phyloP scores from a whole-genome alignment of 2,329 filamentous ascomycete species.

The Cladosporium sphaerospermum region DNA sequence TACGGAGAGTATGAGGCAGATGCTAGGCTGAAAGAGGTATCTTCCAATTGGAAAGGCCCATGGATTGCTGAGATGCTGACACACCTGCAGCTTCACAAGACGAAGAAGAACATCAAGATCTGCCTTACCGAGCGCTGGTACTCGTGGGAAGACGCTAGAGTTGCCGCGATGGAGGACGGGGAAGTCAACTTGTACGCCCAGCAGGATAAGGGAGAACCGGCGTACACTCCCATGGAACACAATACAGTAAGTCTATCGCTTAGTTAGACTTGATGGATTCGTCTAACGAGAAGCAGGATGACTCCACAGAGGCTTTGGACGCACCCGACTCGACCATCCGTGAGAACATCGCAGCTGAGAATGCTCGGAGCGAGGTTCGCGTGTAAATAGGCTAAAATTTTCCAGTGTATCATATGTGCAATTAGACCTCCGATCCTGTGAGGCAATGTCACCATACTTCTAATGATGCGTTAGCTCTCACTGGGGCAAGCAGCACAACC shows the following conservation, averaged over 20 bases:
- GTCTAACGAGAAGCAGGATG: background rate
- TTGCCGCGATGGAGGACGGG: conserved; percentile 58
- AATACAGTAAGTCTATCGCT: background rate
- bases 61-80: background rate
- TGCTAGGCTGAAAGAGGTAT: conserved; percentile 60
- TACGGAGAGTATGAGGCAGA: conserved; percentile 67
- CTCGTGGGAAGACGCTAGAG: conserved; percentile 71
- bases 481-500: no score
- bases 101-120: conserved; percentile 78
- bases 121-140: conserved; percentile 82
- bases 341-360: conserved; percentile 2
- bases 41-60: conserved; percentile 20
- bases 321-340: background rate
- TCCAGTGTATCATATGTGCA: conserved; percentile 6
- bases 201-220: conserved; percentile 1
- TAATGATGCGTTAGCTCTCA: no score
- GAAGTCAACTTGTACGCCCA: conserved; percentile 53
- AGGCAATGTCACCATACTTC: no score
- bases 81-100: conserved; percentile 61
- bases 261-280: background rate
- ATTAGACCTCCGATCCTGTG: background rate
- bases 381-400: background rate
- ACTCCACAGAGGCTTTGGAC: background rate
- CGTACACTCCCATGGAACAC: conserved; percentile 1
- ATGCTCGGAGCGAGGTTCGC: background rate